Evolutionary conservation across 768 basidiomycete species (phyloP), one percentile per base, ranked within the genome.

Genomic region (Lactifluus pinguis): DNA sequence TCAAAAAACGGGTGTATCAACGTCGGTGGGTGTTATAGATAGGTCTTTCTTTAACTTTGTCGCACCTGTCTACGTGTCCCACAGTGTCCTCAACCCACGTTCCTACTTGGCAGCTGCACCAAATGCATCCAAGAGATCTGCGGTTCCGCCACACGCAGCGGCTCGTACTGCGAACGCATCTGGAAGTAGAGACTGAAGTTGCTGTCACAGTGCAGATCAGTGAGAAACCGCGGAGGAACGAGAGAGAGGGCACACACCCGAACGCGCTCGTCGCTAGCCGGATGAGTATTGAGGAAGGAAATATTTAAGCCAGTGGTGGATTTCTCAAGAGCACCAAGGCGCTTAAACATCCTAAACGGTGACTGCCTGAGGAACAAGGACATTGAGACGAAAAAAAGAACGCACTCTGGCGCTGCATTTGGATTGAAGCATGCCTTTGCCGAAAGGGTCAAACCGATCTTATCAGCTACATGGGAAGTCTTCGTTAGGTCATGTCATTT

Each of bases 371-470:
- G 52, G 17, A 39, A 36, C 11, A 9, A 53, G 2, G 38, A 14
- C 36, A 54, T 7, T 29, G 30, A 38, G 14, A 42, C 9, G 47
- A 25, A 21, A 29, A 21, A 29, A 32, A 52, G 17, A 36, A 49
- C 81, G 66, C 67, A 93, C 92, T 79, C 77, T 13, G 88, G 83
- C 3, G 90, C 81, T 21, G 85, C 88, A 17, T 71, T 74, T 0
- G 95, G 94, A 68, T 98, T 81, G 70, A 83, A 98, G 73, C 95
- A 98, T 0, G 93, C 95, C 65, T 78, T 80, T 53, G 91, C 79
- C 75, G 87, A 87, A 30, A 98, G 76, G 6, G 79, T 79, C 49
- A 98, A 71, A 8, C 95, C 95, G 53, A 98, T 87, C 32, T 82
- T 78, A 69, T 98, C 95, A 41, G 95, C 95, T 92, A 64, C 19